These are phyloP conservation scores for Tulasnella sp. DNA, from an alignment of 768 basidiomycete genomes.

Conservation along the genomic window DNA sequence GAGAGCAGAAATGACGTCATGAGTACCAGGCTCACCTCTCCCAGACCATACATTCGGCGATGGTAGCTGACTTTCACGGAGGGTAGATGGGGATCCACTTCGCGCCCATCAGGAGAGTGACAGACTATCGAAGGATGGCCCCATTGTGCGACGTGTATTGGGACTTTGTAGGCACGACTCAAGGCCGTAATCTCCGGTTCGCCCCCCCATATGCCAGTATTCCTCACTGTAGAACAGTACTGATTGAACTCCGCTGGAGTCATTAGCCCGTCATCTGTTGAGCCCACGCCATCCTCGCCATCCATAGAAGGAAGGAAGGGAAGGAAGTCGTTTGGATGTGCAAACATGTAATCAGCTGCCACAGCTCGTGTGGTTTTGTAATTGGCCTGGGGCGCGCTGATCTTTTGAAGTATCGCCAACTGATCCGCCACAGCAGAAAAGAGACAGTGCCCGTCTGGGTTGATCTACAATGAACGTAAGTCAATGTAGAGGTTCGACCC, in stretches of 20 bases:
- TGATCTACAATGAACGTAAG: constrained; percentile 44
- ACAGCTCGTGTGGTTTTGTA: constrained; percentile 50
- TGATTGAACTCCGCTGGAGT: constrained; percentile 45
- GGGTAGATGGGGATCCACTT: constrained; percentile 22
- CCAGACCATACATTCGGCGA: constrained; percentile 85
- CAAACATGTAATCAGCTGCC: constrained; percentile 70
- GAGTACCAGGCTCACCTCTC: constrained; percentile 54
- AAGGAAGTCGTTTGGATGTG: constrained; percentile 80
- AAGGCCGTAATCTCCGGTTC: constrained; percentile 94
- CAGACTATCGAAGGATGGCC: constrained; percentile 73
- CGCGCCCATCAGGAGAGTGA: constrained; percentile 45
- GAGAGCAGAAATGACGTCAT: not conserved
- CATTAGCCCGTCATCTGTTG: constrained; percentile 62
- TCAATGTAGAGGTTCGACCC: not conserved
- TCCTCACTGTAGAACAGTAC: constrained; percentile 69
- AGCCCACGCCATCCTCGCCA: constrained; percentile 58
- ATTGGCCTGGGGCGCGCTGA: constrained; percentile 46
- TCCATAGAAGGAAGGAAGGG: constrained; percentile 74
- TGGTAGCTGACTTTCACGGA: constrained; percentile 73
- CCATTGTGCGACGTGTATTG: constrained; percentile 85
- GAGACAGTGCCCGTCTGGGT: constrained; percentile 92
- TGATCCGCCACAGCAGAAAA: constrained; percentile 93
- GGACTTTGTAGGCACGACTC: constrained; percentile 63
- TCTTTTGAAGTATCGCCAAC: constrained; percentile 55
- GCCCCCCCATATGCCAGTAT: constrained; percentile 92